phyloP scores from a whole-genome alignment of 140 eudicot species.

The Stevia rebaudiana region DNA sequence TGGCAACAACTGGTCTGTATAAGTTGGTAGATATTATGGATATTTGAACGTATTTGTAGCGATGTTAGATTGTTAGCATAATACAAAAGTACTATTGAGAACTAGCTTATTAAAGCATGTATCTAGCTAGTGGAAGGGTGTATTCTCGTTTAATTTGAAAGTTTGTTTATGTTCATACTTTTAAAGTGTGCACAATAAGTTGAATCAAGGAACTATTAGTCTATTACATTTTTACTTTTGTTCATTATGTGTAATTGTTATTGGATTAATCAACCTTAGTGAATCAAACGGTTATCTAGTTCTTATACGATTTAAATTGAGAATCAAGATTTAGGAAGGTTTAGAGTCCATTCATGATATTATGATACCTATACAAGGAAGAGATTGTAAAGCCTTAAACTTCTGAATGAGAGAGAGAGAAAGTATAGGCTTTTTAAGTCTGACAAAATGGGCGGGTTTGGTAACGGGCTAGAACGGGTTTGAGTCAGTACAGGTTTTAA shows the following conservation, averaged over 20 bases:
- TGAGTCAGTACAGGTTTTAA: no score
- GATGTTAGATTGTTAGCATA: neutral
- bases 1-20: neutral
- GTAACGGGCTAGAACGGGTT: no score
- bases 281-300: neutral
- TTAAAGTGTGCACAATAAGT: neutral
- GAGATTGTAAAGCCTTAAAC: slow-evolving; percentile 2
- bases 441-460: no score
- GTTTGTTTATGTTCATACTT: neutral
- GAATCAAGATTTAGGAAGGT: neutral
- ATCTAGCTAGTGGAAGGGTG: slow-evolving; percentile 1
- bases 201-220: neutral
- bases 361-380: neutral
- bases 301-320: neutral
- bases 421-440: no score
- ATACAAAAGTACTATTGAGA: neutral
- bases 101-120: neutral
- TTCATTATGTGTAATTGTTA: neutral
- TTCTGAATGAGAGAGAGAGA: neutral
- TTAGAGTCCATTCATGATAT: neutral
- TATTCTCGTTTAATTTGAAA: neutral
- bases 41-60: neutral
- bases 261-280: neutral
- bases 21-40: slow-evolving; percentile 13
- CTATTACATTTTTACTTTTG: neutral